Evolutionary conservation across 1,284 basidiomycete genomes (phyloP).

Genomic region (Pascua sp.): DNA sequence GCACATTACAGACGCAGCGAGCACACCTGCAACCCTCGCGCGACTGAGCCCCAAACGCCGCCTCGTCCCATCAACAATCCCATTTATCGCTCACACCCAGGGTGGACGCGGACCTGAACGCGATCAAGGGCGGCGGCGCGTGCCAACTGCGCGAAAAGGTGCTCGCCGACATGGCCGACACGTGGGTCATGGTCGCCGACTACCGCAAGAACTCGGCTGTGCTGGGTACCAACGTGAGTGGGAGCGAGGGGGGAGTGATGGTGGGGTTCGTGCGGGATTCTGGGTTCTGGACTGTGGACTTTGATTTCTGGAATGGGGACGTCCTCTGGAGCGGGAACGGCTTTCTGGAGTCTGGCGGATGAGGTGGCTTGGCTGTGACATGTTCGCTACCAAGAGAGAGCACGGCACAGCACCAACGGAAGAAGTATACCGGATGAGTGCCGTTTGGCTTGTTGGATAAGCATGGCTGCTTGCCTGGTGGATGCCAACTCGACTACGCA

Average conservation of each 20-base stretch:
- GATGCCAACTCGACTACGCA: no score
- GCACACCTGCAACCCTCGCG: no score
- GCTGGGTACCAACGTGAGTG: constrained; percentile 74
- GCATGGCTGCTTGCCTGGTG: no score
- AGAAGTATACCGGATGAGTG: no score
- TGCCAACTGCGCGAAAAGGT: constrained; percentile 98
- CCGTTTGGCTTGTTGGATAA: no score
- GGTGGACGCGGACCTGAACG: constrained; percentile 82
- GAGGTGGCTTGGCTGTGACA: background rate
- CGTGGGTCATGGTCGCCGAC: constrained; percentile 94
- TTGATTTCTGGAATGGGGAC: background rate
- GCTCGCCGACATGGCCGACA: constrained; percentile 89
- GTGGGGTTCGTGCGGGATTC: no score
- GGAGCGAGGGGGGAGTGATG: no score
- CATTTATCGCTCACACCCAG: constrained; percentile 49
- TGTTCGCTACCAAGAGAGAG: background rate
- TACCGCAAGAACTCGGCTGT: constrained; percentile 84
- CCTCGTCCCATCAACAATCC: background rate
- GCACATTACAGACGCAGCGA: no score
- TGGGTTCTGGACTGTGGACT: no score
- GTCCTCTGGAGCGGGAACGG: background rate
- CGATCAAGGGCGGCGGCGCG: constrained; percentile 96
- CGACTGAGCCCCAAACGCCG: background rate
- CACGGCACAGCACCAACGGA: no score
- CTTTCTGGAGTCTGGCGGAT: no score